Percentiles rank a stretch among this genome's conserved stretches.
These are phyloP conservation scores for Aphanomyces stellatus DNA, from an alignment of 352 stramenopile genomes.

Conservation along the genomic window DNA sequence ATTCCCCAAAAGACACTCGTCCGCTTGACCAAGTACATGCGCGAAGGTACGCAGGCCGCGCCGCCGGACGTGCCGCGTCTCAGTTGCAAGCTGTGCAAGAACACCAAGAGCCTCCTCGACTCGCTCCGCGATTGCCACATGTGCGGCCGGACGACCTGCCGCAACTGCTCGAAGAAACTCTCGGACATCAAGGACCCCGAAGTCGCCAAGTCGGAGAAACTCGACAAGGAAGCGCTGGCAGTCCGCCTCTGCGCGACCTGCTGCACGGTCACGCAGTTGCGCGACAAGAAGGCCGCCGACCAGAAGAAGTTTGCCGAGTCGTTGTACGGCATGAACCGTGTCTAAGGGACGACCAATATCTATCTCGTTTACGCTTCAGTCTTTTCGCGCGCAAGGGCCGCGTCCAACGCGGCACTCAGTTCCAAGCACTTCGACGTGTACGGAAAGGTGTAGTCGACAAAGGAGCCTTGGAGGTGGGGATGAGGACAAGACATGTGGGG, in stretches of 20 bases:
- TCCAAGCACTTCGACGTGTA: constrained; percentile 29
- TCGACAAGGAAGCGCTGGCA: constrained; percentile 51
- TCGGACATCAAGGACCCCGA: constrained; percentile 50
- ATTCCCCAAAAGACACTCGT: constrained; percentile 67
- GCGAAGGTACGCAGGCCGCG: constrained; percentile 56
- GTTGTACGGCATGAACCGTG: constrained; percentile 39
- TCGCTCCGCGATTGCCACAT: constrained; percentile 64
- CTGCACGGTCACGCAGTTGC: constrained; percentile 65
- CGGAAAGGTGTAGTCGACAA: constrained; percentile 77
- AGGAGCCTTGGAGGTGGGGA: too few relatives aligned
- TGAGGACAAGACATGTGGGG: neutral
- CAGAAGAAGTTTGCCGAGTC: constrained; percentile 71
- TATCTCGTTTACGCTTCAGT: neutral
- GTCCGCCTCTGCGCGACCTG: constrained; percentile 65
- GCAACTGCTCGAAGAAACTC: constrained; percentile 74
- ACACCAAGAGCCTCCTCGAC: constrained; percentile 64
- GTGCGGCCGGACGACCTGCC: constrained; percentile 67
- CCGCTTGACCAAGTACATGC: constrained; percentile 70
- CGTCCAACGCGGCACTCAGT: neutral
- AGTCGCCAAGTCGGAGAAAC: constrained; percentile 24
- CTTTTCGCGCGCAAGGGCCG: neutral
- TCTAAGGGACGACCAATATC: constrained; percentile 18
- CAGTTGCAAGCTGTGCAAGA: constrained; percentile 78
- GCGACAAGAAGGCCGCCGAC: constrained; percentile 62
- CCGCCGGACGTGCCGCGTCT: constrained; percentile 44